Percentiles rank a stretch among this genome's conserved stretches.
Conservation (phyloP, 176 grass and related monocot species). For the Tillandsia fasciculata region DNA sequence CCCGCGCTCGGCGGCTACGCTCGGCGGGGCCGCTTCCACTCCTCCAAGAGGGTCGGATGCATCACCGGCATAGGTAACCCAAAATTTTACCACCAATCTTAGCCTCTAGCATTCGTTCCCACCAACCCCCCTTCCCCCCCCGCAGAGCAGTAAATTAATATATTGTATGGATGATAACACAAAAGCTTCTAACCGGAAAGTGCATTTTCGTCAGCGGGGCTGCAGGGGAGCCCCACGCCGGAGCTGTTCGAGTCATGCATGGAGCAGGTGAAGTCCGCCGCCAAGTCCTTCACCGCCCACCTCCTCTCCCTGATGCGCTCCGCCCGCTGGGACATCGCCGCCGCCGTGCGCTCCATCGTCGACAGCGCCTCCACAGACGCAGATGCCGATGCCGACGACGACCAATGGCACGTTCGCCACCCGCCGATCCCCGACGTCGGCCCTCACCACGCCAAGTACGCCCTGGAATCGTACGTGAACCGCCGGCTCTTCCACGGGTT, state of each 20-base stretch:
- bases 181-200: neutral
- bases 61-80: slow-evolving; percentile 10
- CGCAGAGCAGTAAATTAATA: neutral
- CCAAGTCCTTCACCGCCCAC: slow-evolving; percentile 62
- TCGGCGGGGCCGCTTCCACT: slow-evolving; percentile 30
- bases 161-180: no score
- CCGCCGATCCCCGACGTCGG: slow-evolving; percentile 11
- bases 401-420: neutral
- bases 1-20: slow-evolving; percentile 19
- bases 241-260: slow-evolving; percentile 63
- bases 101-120: neutral
- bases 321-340: slow-evolving; percentile 45
- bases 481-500: slow-evolving; percentile 64
- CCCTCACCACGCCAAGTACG: slow-evolving; percentile 61
- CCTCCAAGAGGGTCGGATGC: slow-evolving; percentile 25
- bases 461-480: slow-evolving; percentile 71
- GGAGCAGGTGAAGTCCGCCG: slow-evolving; percentile 50
- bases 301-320: slow-evolving; percentile 53
- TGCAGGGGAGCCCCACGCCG: slow-evolving; percentile 31
- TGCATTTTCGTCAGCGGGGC: neutral
- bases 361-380: slow-evolving; percentile 17
- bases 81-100: neutral
- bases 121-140: neutral
- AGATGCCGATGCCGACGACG: neutral
- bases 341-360: slow-evolving; percentile 60